Evolutionary conservation across 371 early-diverging fungal genomes (phyloP).

Genomic region (Mortierella sp.): DNA sequence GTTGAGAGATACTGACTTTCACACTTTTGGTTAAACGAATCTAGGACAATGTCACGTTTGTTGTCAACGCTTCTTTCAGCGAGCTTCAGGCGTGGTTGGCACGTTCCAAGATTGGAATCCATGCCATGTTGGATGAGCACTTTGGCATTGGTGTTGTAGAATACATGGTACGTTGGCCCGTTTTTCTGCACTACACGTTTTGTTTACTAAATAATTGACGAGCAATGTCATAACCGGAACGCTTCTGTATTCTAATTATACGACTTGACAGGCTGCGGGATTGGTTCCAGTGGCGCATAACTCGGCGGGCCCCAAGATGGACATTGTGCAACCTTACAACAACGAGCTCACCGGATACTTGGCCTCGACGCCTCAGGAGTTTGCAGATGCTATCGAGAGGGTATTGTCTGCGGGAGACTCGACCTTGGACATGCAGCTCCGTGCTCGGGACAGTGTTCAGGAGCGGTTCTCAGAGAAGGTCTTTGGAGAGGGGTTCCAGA

Average conservation of each 20-base stretch:
- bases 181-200: not conserved
- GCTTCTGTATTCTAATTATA: conserved; percentile 2
- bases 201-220: not conserved
- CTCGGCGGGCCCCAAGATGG: conserved; percentile 95
- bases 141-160: conserved; percentile 98
- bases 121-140: conserved; percentile 98
- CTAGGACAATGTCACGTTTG: conserved; percentile 81
- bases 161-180: conserved; percentile 81
- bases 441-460: conserved; percentile 74
- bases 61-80: conserved; percentile 86
- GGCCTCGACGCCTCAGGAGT: conserved; percentile 74
- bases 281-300: conserved; percentile 92
- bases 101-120: conserved; percentile 84
- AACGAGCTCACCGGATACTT: conserved; percentile 72
- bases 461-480: conserved; percentile 80
- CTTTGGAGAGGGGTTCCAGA: conserved; percentile 64
- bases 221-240: no score
- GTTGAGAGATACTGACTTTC: not conserved
- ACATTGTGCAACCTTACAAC: conserved; percentile 82
- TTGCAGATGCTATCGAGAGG: conserved; percentile 71
- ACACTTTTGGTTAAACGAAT: not conserved
- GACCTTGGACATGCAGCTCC: conserved; percentile 66
- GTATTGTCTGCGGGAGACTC: conserved; percentile 63
- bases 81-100: conserved; percentile 72
- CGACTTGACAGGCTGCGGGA: conserved; percentile 81